Base-by-base conservation (phyloP, 805 yeast species). In the Candida alai region DNA sequence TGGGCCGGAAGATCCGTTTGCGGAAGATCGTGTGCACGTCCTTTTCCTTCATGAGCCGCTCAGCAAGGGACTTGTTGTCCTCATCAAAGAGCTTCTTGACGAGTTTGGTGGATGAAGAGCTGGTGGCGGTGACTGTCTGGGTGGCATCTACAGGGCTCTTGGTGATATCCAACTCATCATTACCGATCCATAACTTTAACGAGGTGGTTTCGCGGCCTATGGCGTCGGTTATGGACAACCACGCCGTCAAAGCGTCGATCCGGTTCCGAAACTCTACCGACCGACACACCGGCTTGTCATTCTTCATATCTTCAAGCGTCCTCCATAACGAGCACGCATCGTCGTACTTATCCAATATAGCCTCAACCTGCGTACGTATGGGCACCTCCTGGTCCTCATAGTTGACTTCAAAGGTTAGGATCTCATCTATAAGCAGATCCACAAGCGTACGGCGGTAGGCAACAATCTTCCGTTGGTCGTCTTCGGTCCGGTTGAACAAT, bases 101-200 rank as follows among this genome's bases (percentile, higher is more conserved):
- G 4, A 38, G 40, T 34, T 45, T 27, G 27, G 40, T 29, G 20
- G 37, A 33, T 22, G 37, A 32, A 6, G 34, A 27, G 5, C 49
- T 36, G 3, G 43, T 18, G 9, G 56, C 41, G 4, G 50, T 41
- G 5, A 37, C 35, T 8, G 34, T 35, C 10, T 14, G 10, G 13
- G 35, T n/a, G 14, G 25, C 19, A 21, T 45, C 59, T 5, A 39
- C 44, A 3, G 58, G 50, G 13, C 69, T 49, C 38, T 59, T 58
- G 17, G 73, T 56, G 29, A 87, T 76, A 49, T 87, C 93, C 18
- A 84, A 58, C 21, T 80, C 87, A 32, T 77, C 82, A 54, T 84
- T 84, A 4, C 95, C 95, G 4, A 88, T 85, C 96, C 96, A 88
- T 27, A 69, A 57, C 41, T 74, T 71, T 41, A 93, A 60, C 4